Conservation (phyloP, 768 basidiomycete genomes). For the Auricularia auricula-judae region DNA sequence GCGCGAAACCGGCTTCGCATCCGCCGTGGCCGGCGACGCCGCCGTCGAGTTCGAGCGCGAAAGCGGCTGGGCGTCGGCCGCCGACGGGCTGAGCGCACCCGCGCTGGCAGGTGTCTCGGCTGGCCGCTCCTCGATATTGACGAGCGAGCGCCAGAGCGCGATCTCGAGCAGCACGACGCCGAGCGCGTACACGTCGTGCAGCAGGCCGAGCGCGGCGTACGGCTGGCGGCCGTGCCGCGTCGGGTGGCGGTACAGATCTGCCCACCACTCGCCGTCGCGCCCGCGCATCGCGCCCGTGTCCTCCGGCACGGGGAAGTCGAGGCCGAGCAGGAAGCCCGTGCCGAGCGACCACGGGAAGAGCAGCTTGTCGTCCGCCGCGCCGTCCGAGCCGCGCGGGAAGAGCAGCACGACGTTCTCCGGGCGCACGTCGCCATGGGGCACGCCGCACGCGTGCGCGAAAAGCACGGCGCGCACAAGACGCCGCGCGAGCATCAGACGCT, state of each 20-base stretch:
- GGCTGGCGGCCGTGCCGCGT: background rate
- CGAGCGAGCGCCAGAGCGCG: slow-evolving; percentile 3
- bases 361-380: background rate
- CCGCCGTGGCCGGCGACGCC: too few species aligned
- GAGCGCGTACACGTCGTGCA: slow-evolving; percentile 3
- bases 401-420: slow-evolving; percentile 3
- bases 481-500: background rate
- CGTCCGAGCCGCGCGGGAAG: background rate
- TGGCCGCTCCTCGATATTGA: background rate
- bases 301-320: slow-evolving; percentile 1
- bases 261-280: background rate
- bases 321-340: background rate
- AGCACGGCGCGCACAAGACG: background rate
- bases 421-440: slow-evolving; percentile 1
- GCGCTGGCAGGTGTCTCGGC: background rate
- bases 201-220: background rate
- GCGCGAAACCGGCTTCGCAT: background rate
- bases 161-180: slow-evolving; percentile 3
- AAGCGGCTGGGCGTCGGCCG: too few species aligned
- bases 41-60: too few species aligned
- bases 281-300: background rate
- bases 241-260: slow-evolving; percentile 1
- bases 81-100: background rate
- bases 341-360: background rate
- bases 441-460: background rate